phyloP scores from a whole-genome alignment of 805 yeast genomes.

The Huiozyma naganishii region DNA sequence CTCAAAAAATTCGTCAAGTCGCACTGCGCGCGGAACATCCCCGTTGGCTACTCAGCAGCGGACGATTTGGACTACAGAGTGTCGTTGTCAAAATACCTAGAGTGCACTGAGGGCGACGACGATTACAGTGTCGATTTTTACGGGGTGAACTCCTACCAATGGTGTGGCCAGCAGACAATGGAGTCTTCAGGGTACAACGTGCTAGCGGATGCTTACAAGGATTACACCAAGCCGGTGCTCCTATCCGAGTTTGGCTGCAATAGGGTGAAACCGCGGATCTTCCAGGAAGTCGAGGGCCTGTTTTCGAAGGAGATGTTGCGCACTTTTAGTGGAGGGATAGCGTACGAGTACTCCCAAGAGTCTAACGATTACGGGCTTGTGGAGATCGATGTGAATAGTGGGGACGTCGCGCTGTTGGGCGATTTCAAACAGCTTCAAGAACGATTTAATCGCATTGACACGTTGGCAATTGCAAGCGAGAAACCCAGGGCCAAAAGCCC shows the following conservation, averaged over 20 bases:
- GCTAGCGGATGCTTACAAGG: constrained; percentile 61
- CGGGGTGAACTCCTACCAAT: constrained; percentile 88
- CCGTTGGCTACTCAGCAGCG: constrained; percentile 95
- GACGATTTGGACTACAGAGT: constrained; percentile 74
- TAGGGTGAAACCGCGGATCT: constrained; percentile 62
- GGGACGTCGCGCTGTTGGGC: constrained; percentile 30
- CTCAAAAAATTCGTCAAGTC: constrained; percentile 57
- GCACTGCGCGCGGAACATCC: constrained; percentile 56
- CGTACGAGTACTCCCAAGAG: constrained; percentile 72
- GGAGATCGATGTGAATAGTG: constrained; percentile 31
- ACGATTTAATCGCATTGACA: constrained; percentile 28
- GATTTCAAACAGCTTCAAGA: constrained; percentile 42
- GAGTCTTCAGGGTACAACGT: constrained; percentile 62
- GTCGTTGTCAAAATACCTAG: constrained; percentile 69
- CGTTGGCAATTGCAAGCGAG: not conserved
- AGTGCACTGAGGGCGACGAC: constrained; percentile 41
- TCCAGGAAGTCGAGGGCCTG: constrained; percentile 64
- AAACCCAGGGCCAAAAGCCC: too few relatives aligned
- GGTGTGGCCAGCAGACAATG: constrained; percentile 92
- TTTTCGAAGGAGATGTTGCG: constrained; percentile 63
- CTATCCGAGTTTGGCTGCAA: constrained; percentile 92
- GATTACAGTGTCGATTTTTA: constrained; percentile 68
- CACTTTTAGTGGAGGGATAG: constrained; percentile 77
- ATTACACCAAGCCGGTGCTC: constrained; percentile 67
- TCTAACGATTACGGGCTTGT: constrained; percentile 74